These are phyloP conservation scores for Pseudoneurospora amorphoporcata DNA, from an alignment of 495 filamentous ascomycete genomes.

Conservation along the genomic window DNA sequence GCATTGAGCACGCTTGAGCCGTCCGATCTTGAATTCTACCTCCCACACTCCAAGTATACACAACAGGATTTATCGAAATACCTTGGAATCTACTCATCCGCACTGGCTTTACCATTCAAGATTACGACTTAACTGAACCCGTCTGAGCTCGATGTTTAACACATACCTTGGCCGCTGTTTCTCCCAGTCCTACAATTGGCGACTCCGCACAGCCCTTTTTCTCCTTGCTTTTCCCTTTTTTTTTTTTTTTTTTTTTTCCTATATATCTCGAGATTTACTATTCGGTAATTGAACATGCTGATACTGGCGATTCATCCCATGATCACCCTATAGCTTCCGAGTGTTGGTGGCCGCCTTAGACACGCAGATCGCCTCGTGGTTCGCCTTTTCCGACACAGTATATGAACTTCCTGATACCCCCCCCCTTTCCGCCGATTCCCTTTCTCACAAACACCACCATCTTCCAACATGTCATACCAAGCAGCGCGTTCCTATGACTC, in stretches of 20 bases:
- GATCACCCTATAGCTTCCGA: neutral
- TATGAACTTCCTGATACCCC: neutral
- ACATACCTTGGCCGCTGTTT: neutral
- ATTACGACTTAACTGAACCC: neutral
- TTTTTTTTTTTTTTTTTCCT: neutral
- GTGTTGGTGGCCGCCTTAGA: neutral
- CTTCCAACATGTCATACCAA: neutral
- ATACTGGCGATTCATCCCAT: neutral
- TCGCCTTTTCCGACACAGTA: neutral
- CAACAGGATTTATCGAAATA: neutral
- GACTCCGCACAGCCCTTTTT: neutral
- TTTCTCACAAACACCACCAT: neutral
- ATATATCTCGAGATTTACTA: neutral
- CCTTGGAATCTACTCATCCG: neutral
- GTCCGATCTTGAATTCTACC: neutral
- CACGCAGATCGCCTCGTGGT: neutral
- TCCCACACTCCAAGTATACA: neutral
- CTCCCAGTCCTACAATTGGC: neutral
- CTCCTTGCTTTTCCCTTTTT: neutral
- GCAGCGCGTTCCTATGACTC: neutral
- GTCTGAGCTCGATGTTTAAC: neutral
- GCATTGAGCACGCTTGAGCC: neutral
- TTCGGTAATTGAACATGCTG: neutral
- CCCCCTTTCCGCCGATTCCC: neutral
- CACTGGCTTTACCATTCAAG: neutral